These are phyloP conservation scores for Trichoderma gracile DNA, from an alignment of 2,329 filamentous ascomycete genomes.

Conservation along the genomic window DNA sequence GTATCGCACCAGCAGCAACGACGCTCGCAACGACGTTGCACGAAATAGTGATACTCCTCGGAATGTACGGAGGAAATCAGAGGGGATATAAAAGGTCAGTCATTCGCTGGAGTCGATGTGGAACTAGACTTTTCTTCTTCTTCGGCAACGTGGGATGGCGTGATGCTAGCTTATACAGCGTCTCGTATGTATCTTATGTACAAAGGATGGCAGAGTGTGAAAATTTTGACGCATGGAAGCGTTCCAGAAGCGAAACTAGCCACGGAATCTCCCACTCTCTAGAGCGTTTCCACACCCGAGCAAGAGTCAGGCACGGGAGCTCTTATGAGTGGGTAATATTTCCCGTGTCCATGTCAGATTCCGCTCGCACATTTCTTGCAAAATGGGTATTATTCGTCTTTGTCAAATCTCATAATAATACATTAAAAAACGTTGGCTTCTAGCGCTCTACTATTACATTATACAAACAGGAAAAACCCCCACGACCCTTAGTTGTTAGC, in stretches of 20 bases:
- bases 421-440: slow-evolving; percentile 4
- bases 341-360: not conserved
- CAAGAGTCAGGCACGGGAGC: slow-evolving; percentile 15
- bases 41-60: too few relatives aligned
- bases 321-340: slow-evolving; percentile 9
- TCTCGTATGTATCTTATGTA: too few relatives aligned
- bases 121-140: too few relatives aligned
- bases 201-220: not conserved
- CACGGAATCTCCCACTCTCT: not conserved
- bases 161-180: not conserved
- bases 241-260: slow-evolving; percentile 17
- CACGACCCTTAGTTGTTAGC: not conserved
- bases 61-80: too few relatives aligned
- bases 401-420: slow-evolving; percentile 14
- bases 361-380: not conserved
- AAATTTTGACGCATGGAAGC: slow-evolving; percentile 14
- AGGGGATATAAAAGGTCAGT: not conserved
- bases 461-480: not conserved
- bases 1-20: too few relatives aligned
- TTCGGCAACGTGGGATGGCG: not conserved
- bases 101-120: not conserved
- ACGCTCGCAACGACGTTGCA: too few relatives aligned
- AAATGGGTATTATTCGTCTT: not conserved
- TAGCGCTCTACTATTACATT: slow-evolving; percentile 7
- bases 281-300: not conserved